Evolutionary conservation across 495 filamentous ascomycete genomes (phyloP), one percentile per base, ranked within the genome.

Genomic region (Penicillium alfredii): DNA sequence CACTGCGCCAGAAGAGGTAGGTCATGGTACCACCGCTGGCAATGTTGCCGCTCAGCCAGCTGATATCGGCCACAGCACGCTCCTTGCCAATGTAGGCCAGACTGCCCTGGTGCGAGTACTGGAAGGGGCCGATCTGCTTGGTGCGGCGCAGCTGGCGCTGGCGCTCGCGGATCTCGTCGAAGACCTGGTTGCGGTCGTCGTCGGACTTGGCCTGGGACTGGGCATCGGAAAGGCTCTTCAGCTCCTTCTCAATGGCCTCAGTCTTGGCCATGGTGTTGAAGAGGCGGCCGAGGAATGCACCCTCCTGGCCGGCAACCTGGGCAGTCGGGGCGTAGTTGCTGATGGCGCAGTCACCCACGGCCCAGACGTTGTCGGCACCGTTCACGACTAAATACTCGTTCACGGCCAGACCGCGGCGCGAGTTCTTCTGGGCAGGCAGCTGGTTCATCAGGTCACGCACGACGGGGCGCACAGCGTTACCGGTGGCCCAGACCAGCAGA

Each of bases 341-440:
- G 26, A 93, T 80, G 30, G 88, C 86, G 63, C 89, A 94, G 69
- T 96, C 89, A 45, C 80, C 80, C 35, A 84, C 77, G 15, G 85
- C 84, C 92, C 93, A 98, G 60, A 98, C 81, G 61, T 95, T 92
- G 56, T 94, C 86, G 25, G 89, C 81, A 33, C 92, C 92, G 61
- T 97, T 93, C 29, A 97, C 90, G 32, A 98, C 92, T 6, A 98
- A 84, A 71, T 94, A 98, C 60, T 97, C 93, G 63, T 98, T 97
- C 22, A 98, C 92, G 21, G 83, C 84, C 25, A 98, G 79, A 58
- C 92, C 92, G 45, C 92, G 86, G 44, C 92, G 84, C 13, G 93
- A 94, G 68, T 94, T 80, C 66, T 87, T 88, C 60, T 98, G 92
- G 6, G 87, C 92, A 7, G 93, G 88, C 40, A 98, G 86, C 61